phyloP scores from a whole-genome alignment of 164 flowering plant species.

The Amborella trichopoda region DNA sequence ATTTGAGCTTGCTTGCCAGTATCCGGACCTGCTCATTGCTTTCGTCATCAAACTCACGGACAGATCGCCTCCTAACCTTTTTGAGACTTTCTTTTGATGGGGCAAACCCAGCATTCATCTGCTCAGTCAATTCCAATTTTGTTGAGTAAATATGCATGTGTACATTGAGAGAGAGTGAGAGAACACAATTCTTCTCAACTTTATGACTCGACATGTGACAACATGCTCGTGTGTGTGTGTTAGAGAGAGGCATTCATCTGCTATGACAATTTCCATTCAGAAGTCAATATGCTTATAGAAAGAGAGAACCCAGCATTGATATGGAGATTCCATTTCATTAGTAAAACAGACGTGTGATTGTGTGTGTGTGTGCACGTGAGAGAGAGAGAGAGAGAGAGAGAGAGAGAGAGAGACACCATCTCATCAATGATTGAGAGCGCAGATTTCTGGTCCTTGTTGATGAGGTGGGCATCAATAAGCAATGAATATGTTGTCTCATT shows the following conservation, averaged over 20 bases:
- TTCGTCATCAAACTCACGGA: constrained; percentile 63
- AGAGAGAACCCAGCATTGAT: no score
- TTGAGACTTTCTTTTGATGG: constrained; percentile 67
- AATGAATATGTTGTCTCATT: constrained; percentile 65
- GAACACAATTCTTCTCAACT: no score
- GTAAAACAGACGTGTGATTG: no score
- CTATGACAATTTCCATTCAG: no score
- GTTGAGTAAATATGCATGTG: no score
- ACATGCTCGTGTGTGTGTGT: no score
- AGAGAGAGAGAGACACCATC: constrained; percentile 41
- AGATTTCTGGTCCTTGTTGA: constrained; percentile 63
- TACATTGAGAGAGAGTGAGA: no score
- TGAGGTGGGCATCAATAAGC: constrained; percentile 86
- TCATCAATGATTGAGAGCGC: constrained; percentile 61
- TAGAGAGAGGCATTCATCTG: no score
- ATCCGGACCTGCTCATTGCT: constrained; percentile 42
- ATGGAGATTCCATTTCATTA: no score
- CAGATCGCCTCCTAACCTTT: constrained; percentile 75
- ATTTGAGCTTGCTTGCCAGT: constrained; percentile 30
- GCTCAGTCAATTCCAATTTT: constrained; percentile 16
- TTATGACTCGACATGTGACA: no score
- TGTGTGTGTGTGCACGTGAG: no score
- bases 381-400: constrained; percentile 1
- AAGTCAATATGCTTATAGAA: no score
- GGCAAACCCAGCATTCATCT: constrained; percentile 59